phyloP scores from a whole-genome alignment of 805 yeast genomes.

The Teunomyces panamensis region DNA sequence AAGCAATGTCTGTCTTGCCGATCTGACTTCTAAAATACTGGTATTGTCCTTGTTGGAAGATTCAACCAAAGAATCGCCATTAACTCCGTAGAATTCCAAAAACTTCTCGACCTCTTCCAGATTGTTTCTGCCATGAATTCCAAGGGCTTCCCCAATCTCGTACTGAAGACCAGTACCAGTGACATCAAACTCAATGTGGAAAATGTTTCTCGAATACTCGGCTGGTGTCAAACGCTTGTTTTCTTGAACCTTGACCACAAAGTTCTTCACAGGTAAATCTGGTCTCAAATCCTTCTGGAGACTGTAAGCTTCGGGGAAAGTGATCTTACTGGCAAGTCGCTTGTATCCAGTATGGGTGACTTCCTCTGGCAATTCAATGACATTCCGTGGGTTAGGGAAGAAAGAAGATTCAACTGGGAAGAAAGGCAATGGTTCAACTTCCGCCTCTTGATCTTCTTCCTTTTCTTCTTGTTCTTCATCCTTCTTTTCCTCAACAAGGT shows the following conservation, averaged over 20 bases:
- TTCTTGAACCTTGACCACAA: slow-evolving; percentile 84
- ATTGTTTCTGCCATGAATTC: slow-evolving; percentile 88
- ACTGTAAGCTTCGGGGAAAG: slow-evolving; percentile 78
- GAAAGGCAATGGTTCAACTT: slow-evolving; percentile 37
- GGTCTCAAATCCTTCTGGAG: slow-evolving; percentile 70
- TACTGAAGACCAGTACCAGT: slow-evolving; percentile 88
- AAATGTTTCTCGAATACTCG: slow-evolving; percentile 89
- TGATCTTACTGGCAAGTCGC: slow-evolving; percentile 64
- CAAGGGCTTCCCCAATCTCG: slow-evolving; percentile 95
- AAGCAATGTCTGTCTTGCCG: slow-evolving; percentile 74
- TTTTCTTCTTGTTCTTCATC: slow-evolving; percentile 17
- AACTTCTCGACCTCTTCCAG: slow-evolving; percentile 63
- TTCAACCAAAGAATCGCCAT: slow-evolving; percentile 65
- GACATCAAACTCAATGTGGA: slow-evolving; percentile 93
- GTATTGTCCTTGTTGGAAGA: slow-evolving; percentile 67
- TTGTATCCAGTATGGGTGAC: slow-evolving; percentile 31
- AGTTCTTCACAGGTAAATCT: slow-evolving; percentile 81
- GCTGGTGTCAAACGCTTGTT: slow-evolving; percentile 88
- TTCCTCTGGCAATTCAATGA: slow-evolving; percentile 35
- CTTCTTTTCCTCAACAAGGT: slow-evolving; percentile 29
- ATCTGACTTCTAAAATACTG: slow-evolving; percentile 62
- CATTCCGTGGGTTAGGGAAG: slow-evolving; percentile 54
- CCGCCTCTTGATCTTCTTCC: slow-evolving; percentile 17
- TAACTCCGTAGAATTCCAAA: slow-evolving; percentile 66
- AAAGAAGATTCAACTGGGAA: slow-evolving; percentile 66